Conservation (phyloP, 371 early-diverging fungal species). For the Mortierella sp. region DNA sequence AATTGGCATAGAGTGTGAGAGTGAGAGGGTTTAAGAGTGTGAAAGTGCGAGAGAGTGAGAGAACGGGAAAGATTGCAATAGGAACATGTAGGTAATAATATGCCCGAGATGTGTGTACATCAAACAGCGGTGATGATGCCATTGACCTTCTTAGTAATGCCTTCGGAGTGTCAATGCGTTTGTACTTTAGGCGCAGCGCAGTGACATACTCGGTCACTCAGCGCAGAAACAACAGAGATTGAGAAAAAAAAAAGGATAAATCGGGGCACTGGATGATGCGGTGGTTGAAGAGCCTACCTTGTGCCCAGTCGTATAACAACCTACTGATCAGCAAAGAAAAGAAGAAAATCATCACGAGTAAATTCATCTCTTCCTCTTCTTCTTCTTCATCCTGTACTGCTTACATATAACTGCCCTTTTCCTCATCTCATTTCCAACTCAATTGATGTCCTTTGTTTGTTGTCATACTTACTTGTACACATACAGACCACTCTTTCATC, state of each 20-base stretch:
- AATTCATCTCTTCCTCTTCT: not conserved
- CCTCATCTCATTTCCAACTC: not conserved
- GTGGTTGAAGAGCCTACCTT: not conserved
- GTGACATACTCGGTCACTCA: not conserved
- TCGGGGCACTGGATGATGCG: not conserved
- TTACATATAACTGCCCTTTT: not conserved
- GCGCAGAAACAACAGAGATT: not conserved
- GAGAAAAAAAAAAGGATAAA: slow-evolving; percentile 1
- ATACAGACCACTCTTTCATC: too few relatives aligned
- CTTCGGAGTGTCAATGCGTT: slow-evolving; percentile 6
- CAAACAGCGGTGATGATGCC: too few relatives aligned
- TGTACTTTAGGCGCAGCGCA: not conserved
- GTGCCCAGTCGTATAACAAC: not conserved
- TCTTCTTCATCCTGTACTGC: not conserved
- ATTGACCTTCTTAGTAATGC: not conserved
- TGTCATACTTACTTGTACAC: not conserved
- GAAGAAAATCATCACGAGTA: not conserved
- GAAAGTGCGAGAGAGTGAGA: not conserved
- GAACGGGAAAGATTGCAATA: not conserved
- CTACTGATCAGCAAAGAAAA: not conserved
- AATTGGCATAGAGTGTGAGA: not conserved
- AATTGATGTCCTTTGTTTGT: not conserved
- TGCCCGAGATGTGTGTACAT: too few relatives aligned
- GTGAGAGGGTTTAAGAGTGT: too few relatives aligned
- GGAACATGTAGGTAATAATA: too few relatives aligned